Evolutionary conservation across 495 filamentous ascomycete species (phyloP), one percentile per base, ranked within the genome.

Genomic region (Aspergillus conjunctus): DNA sequence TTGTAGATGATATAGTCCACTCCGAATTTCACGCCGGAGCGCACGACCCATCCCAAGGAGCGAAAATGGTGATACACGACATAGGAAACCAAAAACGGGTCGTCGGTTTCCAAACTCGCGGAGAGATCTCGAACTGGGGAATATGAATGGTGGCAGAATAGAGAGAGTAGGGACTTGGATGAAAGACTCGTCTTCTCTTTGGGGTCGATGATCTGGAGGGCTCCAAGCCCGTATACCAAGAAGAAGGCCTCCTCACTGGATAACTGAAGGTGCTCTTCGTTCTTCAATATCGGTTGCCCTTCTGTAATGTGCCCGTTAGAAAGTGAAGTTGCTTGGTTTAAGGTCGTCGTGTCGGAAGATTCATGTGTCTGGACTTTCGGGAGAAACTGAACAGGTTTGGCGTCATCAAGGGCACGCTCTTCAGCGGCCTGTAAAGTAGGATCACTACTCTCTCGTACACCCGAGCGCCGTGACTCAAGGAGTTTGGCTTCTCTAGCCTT

Each of bases 1-100:
- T 92, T 86, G 76, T 99, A 99, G 22, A 99, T 82, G 21, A 99
- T 80, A 75, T 88, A 96, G 73, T 99, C 95, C 26, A 91, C 89
- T 56, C 88, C 90, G 68, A 99, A 99, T 72, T 99, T 99, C 65
- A 96, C 85, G 43, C 95, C 94, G 22, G 90, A 85, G 17, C 95
- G 89, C 1, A 93, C 86, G n/a, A 97, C 91, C 94, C 94, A 99
- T 49, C 94, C 94, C 0, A 98, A 82, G 7, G 92, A 95, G 22
- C 94, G 91, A 76, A 94, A 99, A 72, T 99, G 94, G 67, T 99
- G 94, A 68, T 97, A 99, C 14, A 89, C 90, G 32, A 85, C 84
- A 69, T 98, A 99, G 34, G 88, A 86, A 21, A 94, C 68, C 46
- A 97, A 77, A 74, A 99, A 98, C 0, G 89, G 85, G 65, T 95